Evolutionary conservation across 768 basidiomycete genomes (phyloP), one percentile per base, ranked within the genome.

Genomic region (Naganishia friedmannii): DNA sequence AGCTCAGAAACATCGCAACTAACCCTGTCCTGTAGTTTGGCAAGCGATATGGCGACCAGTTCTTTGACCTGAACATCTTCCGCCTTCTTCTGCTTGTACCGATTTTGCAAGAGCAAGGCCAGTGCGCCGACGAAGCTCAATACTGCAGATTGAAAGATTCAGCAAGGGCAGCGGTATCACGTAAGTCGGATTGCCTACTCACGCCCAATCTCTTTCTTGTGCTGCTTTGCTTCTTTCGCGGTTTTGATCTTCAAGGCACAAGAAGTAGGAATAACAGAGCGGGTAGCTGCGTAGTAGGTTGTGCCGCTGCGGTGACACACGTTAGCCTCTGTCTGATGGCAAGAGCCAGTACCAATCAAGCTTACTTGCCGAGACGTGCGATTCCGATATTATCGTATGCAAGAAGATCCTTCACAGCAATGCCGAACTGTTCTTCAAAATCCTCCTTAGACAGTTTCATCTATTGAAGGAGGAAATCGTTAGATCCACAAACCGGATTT

Each of bases 251-350:
- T 76, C 56, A 78, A 71, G 3, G 60, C 60, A 72, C 83, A 84
- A 1, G 73, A 70, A 5, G 82, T 63, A 7, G 82, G 78, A 70
- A 83, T 75, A 32, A 82, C 82, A 19, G 80, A 78, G 2, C 78
- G 72, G 12, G 75, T 54, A n/a, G 80, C 77, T 3, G 81, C 60
- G 34, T 42, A 63, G 32, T 63, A 63, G 9, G 39, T 63, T 28
- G 37, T 63, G 10, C 60, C 60, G 28, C 60, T 63, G 9, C 6
- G 42, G 17, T 2, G 23, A 63, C 70, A 63, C 31, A 76, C 48
- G 37, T 56, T 8, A 69, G 66, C 12, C 17, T 45, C 68, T 77
- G 74, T 53, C 75, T 74, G n/a, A 75, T 51, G 19, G 74, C 74
- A 63, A 70, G 77, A 37, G 28, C 21, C 26, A 10, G 23, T 65